These are phyloP conservation scores for Solanum ossicruentum DNA, from an alignment of 257 asterid genomes.

Conservation along the genomic window DNA sequence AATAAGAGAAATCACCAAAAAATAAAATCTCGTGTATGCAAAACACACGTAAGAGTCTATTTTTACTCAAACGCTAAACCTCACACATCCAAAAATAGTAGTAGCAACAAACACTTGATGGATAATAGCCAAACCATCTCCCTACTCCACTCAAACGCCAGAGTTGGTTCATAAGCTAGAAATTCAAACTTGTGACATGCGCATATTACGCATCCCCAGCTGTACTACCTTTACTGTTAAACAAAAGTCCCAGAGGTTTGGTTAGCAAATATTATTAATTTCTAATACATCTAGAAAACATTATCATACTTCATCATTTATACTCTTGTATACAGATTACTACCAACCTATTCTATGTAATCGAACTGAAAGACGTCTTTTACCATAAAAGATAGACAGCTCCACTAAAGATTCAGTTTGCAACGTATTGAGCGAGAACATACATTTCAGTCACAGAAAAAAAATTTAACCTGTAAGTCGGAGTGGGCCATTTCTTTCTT, in stretches of 20 bases:
- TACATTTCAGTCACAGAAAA: neutral
- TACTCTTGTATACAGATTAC: neutral
- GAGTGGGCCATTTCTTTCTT: constrained; percentile 69
- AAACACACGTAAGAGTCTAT: neutral
- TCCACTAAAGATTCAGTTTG: neutral
- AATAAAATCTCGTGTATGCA: neutral
- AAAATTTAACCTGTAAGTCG: constrained; percentile 36
- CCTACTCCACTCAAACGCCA: neutral
- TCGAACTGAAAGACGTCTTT: neutral
- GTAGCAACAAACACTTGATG: neutral
- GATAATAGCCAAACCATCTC: neutral
- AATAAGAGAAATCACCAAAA: neutral
- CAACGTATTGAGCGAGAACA: neutral
- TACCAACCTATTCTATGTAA: neutral
- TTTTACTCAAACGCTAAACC: neutral
- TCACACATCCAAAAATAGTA: neutral
- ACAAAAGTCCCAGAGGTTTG: neutral
- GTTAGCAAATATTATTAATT: neutral
- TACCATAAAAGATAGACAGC: neutral
- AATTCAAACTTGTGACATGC: neutral
- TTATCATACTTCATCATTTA: neutral
- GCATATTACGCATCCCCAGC: neutral
- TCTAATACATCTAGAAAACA: neutral
- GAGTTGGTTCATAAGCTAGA: neutral
- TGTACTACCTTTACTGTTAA: neutral